Conservation (phyloP, 1,284 basidiomycete species). For the Phlebopus sp. region DNA sequence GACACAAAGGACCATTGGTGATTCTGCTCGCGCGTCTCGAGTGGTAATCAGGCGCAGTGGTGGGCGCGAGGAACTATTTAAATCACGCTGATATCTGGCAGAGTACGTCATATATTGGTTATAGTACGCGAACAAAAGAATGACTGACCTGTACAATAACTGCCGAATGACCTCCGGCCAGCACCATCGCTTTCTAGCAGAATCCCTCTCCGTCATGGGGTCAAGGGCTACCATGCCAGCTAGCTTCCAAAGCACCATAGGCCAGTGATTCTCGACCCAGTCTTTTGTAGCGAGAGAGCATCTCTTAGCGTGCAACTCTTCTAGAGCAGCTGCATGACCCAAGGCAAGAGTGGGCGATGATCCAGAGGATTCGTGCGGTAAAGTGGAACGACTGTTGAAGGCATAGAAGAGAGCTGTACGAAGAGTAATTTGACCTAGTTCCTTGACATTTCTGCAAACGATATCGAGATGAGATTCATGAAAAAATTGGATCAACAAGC, state of each 20-base stretch:
- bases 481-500: conserved; percentile 25
- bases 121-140: not conserved
- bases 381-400: conserved; percentile 46
- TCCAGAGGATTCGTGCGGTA: conserved; percentile 17
- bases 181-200: conserved; percentile 62
- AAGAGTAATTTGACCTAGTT: conserved; percentile 59
- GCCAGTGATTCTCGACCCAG: conserved; percentile 95
- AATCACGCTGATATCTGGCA: conserved; percentile 85
- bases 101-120: conserved; percentile 6
- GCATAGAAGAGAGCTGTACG: conserved; percentile 60
- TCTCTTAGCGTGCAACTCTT: conserved; percentile 49
- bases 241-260: conserved; percentile 90
- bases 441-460: conserved; percentile 46
- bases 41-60: conserved; percentile 76
- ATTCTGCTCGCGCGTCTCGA: conserved; percentile 68
- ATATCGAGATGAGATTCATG: conserved; percentile 11
- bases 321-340: conserved; percentile 53
- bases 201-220: conserved; percentile 54
- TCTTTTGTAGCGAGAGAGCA: conserved; percentile 61
- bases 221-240: conserved; percentile 78
- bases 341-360: conserved; percentile 30
- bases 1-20: conserved; percentile 84
- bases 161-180: conserved; percentile 81
- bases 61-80: conserved; percentile 77
- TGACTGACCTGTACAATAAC: conserved; percentile 76